A percentile compares a stretch with the other conserved stretches of the same genome.
Evolutionary conservation across 306 rosid genomes (phyloP).

Genomic region (Mucuna pruriens): DNA sequence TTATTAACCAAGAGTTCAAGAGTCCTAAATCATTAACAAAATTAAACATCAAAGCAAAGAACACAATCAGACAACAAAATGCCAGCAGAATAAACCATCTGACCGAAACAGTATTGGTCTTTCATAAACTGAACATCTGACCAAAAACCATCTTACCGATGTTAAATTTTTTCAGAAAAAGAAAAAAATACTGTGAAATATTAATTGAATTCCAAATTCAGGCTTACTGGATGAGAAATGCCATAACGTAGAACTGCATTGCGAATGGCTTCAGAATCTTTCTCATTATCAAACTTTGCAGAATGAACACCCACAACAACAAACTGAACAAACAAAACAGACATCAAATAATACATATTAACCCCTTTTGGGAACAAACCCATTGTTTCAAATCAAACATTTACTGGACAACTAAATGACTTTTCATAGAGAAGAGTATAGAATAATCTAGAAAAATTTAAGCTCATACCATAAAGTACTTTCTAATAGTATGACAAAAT

Average conservation of each 20-base stretch:
- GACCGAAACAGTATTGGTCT: not conserved
- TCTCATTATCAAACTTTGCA: slow-evolving; percentile 96
- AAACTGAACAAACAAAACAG: slow-evolving; percentile 60
- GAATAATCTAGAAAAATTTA: slow-evolving; percentile 10
- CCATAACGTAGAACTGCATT: slow-evolving; percentile 93
- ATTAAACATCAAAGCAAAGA: slow-evolving; percentile 18
- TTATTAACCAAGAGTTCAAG: slow-evolving; percentile 29
- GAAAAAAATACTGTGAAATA: slow-evolving; percentile 8
- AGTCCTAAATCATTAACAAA: slow-evolving; percentile 13
- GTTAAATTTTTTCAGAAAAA: not conserved
- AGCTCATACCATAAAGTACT: slow-evolving; percentile 25
- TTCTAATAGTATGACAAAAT: slow-evolving; percentile 12
- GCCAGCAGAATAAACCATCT: slow-evolving; percentile 21
- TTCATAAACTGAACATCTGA: slow-evolving; percentile 4
- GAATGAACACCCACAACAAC: slow-evolving; percentile 96
- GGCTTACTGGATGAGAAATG: slow-evolving; percentile 90
- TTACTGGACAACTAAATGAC: slow-evolving; percentile 19
- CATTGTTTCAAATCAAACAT: not conserved
- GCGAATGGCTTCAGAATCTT: slow-evolving; percentile 96
- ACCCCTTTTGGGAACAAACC: not conserved
- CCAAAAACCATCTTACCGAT: slow-evolving; percentile 6
- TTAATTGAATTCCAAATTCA: slow-evolving; percentile 31
- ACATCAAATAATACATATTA: slow-evolving; percentile 25
- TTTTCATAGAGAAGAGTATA: slow-evolving; percentile 25
- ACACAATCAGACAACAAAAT: slow-evolving; percentile 16